Evolutionary conservation across 441 rosid genomes (phyloP).

Genomic region (Jatropha multifida): DNA sequence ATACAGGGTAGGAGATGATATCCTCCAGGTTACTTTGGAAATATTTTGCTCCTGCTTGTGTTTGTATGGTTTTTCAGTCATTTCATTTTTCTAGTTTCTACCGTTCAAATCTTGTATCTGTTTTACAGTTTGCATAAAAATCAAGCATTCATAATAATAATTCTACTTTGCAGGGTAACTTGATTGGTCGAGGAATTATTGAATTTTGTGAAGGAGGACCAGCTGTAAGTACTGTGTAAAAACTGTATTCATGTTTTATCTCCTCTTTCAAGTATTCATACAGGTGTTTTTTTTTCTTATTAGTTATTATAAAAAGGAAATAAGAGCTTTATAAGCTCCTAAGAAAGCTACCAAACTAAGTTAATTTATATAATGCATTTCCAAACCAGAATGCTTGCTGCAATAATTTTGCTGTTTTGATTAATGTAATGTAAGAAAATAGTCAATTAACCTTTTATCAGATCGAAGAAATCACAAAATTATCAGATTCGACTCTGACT

Average conservation of each 20-base stretch:
- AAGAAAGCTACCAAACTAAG: neutral
- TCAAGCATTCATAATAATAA: neutral
- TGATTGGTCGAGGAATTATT: conserved; percentile 73
- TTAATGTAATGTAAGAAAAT: neutral
- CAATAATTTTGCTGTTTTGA: neutral
- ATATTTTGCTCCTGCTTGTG: neutral
- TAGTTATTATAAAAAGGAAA: neutral
- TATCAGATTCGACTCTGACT: neutral
- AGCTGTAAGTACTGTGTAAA: conserved; percentile 44
- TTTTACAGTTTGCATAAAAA: neutral
- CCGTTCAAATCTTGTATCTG: neutral
- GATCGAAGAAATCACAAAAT: neutral
- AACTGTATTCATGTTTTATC: neutral
- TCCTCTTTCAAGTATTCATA: neutral
- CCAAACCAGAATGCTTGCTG: neutral
- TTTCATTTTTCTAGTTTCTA: neutral
- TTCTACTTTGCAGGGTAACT: conserved; percentile 46
- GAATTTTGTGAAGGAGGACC: conserved; percentile 88
- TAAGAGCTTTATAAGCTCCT: neutral
- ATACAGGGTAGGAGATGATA: neutral
- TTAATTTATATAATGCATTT: neutral
- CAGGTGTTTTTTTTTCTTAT: neutral
- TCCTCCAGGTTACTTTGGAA: neutral
- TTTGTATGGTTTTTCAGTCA: neutral
- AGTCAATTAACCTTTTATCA: neutral